Percentiles rank a stretch among this genome's conserved stretches.
Conservation (phyloP, 2,329 filamentous ascomycete species). For the Alternaria gansuensis region DNA sequence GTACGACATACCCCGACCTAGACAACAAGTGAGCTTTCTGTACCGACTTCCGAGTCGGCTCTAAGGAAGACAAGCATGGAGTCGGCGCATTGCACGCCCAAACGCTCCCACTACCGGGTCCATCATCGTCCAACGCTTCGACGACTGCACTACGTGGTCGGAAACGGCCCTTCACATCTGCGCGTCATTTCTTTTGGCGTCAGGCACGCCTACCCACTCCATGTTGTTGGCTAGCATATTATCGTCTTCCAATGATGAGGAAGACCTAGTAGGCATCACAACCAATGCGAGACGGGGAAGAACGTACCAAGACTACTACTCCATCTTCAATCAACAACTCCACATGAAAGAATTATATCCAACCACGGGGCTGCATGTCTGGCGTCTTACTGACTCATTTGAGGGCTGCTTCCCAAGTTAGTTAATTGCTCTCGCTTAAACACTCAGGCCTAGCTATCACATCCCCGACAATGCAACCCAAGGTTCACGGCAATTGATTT, state of each 20-base stretch:
- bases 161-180: conserved; percentile 5
- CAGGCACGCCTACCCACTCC: conserved; percentile 3
- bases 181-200: conserved; percentile 14
- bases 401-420: too few relatives aligned
- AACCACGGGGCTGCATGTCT: too few relatives aligned
- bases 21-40: background rate
- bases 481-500: background rate
- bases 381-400: too few relatives aligned
- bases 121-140: background rate
- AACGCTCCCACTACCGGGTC: background rate
- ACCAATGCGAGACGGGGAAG: too few relatives aligned
- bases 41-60: background rate
- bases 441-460: background rate
- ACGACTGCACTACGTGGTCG: conserved; percentile 3
- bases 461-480: background rate
- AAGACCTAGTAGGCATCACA: too few relatives aligned
- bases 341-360: too few relatives aligned
- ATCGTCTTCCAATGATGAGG: too few relatives aligned
- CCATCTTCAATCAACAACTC: background rate
- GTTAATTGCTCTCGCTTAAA: conserved; percentile 1
- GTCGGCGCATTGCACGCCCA: background rate
- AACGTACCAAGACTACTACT: background rate
- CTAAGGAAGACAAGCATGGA: background rate
- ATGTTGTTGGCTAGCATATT: too few relatives aligned
- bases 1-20: background rate